Conservation (phyloP, 768 basidiomycete species). For the Lactarius quietus region DNA sequence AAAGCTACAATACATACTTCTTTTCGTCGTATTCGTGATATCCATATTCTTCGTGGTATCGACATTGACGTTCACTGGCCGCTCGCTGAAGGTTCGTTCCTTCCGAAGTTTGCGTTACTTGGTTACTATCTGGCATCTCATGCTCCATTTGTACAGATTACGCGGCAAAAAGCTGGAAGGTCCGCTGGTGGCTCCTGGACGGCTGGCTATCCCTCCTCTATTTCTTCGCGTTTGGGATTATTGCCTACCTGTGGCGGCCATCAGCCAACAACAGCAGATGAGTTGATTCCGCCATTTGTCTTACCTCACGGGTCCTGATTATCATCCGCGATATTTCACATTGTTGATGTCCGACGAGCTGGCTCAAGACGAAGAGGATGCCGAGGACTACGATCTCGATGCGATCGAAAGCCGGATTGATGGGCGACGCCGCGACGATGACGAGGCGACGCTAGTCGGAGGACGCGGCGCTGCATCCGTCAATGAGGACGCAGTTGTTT, state of each 20-base stretch:
- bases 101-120: background rate
- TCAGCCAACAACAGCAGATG: constrained; percentile 85
- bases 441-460: constrained; percentile 70
- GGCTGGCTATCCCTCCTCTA: constrained; percentile 92
- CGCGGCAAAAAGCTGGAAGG: constrained; percentile 83
- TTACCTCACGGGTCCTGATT: constrained; percentile 21
- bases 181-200: constrained; percentile 95
- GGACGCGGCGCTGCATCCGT: constrained; percentile 47
- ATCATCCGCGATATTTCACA: constrained; percentile 43
- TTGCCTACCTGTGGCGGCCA: constrained; percentile 92
- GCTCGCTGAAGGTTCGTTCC: constrained; percentile 76
- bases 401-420: constrained; percentile 56
- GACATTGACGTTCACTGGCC: constrained; percentile 84
- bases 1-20: constrained; percentile 77
- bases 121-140: background rate
- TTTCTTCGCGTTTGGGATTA: constrained; percentile 70
- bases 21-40: constrained; percentile 78
- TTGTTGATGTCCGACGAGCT: constrained; percentile 96
- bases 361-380: constrained; percentile 91
- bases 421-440: constrained; percentile 48
- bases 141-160: constrained; percentile 58
- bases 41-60: constrained; percentile 91
- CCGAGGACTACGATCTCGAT: constrained; percentile 88
- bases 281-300: constrained; percentile 34
- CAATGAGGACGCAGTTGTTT: constrained; percentile 73